phyloP scores from a whole-genome alignment of 345 rosid species.

The Gossypium raimondii region DNA sequence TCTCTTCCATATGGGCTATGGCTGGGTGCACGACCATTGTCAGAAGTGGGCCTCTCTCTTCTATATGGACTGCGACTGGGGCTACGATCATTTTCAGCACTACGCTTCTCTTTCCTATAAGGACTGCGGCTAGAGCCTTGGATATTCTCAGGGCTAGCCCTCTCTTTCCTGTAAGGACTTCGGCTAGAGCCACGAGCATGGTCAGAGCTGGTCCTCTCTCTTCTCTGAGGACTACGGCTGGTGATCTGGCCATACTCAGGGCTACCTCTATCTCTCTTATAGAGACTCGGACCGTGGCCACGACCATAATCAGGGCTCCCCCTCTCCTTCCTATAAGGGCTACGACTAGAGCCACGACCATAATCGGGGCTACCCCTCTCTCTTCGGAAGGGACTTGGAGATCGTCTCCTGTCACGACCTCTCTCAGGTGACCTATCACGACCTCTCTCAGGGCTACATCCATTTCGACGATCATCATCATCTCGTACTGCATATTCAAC shows the following conservation, averaged over 20 bases:
- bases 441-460: constrained; percentile 64
- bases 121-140: constrained; percentile 27
- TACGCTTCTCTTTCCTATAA: constrained; percentile 29
- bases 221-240: constrained; percentile 56
- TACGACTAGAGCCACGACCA: constrained; percentile 73
- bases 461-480: constrained; percentile 70
- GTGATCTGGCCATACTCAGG: constrained; percentile 50
- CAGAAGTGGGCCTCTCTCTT: constrained; percentile 32
- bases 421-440: constrained; percentile 80
- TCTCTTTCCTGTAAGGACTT: constrained; percentile 52
- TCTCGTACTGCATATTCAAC: constrained; percentile 93
- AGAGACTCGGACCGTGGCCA: constrained; percentile 50
- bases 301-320: constrained; percentile 83
- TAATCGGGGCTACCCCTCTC: constrained; percentile 94
- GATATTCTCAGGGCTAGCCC: constrained; percentile 37
- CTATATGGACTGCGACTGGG: constrained; percentile 35
- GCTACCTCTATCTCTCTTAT: constrained; percentile 53
- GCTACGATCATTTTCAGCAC: constrained; percentile 35
- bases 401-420: constrained; percentile 52
- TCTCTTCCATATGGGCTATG: constrained; percentile 41
- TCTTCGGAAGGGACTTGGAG: constrained; percentile 77
- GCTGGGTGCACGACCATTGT: constrained; percentile 41
- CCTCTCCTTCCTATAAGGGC: constrained; percentile 52
- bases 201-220: constrained; percentile 49
- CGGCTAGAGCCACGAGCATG: constrained; percentile 40